Base-by-base conservation (phyloP, 768 basidiomycete species). In the Kwoniella sp. region DNA sequence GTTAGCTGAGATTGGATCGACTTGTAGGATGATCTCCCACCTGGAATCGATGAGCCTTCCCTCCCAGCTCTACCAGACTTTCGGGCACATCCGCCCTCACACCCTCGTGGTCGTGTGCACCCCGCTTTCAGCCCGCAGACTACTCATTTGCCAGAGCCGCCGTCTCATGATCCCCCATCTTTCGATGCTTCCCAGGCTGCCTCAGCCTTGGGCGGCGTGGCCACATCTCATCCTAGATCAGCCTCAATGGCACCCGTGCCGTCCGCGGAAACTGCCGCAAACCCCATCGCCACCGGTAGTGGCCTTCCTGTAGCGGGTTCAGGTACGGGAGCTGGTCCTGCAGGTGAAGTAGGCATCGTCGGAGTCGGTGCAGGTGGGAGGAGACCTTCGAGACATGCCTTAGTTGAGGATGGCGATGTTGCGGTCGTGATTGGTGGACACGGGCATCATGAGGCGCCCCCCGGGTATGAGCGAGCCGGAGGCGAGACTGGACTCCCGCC, bases 21-120 rank as follows among this genome's bases (percentile, higher is more conserved):
- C 33, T 36, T 9, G 3, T 52, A 77, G 70, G 78, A 76, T 46
- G 78, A 79, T 55, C 70, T 79, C n/a, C 78, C 78, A 40, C 78
- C 78, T 6, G 75, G 77, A 5, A 78, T 79, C 22, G 78, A 79
- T 56, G 78, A 79, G 59, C 78, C 78, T 12, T 78, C 77, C 13
- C 65, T 79, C 7, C 78, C 78, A 3, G 75, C 77, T 22, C 49
- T 79, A 49, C 78, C 78, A 0, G 64, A 68, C 44, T 74, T 66
- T n/a, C 65, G 51, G 15, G 21, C 56, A 2, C 62, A 58, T 64
- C 24, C n/a, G 5, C 46, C 10, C 19, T 9, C n/a, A n/a, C 59
- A 60, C 17, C 21, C 26, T 50, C 58, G 21, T 13, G 56, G 46
- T 24, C 25, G 29, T 22, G 15, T 12, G 9, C 58, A 37, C 26